Evolutionary conservation across 139 green algal species (phyloP), one percentile per base, ranked within the genome.

Genomic region (Chlorella sp.): DNA sequence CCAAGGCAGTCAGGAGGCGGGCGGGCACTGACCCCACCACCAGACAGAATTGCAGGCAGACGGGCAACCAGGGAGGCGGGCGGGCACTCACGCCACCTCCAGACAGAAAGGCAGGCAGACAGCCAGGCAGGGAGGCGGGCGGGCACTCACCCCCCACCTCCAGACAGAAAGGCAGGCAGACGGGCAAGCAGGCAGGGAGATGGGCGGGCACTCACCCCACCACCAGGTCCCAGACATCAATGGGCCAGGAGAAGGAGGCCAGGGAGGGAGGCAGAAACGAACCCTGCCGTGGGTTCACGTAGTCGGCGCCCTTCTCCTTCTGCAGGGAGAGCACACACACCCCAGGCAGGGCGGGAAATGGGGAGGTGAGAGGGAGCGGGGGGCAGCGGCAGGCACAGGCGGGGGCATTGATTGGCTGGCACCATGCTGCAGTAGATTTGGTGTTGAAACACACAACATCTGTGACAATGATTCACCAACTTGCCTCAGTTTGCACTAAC

Each of bases 221-320:
- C 40, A 90, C 78, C 77, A 92, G 28, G 73, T 92, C 90, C 37
- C 71, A 91, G 22, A 92, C 90, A 24, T 92, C 84, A 21, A 78
- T 66, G 40, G 90, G 90, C 90, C 90, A 92, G 21, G 57, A 86
- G 86, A 92, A 92, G 61, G 64, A 80, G 42, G 39, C 37, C 66
- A 92, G 88, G 77, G 69, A 88, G 85, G 90, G 12, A 0, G 90
- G 90, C 34, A 91, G 60, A 42, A 66, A 89, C 4, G 66, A 89
- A 19, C 90, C 86, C 64, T 89, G 77, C 66, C 37, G 53, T 9
- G 84, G 75, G 61, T 92, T 90, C 16, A 60, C 36, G 4, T 66
- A 86, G 14, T 32, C 34, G 36, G 77, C 30, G 0, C 86, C 86
- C 9, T 22, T 36, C 86, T 85, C 32, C 86, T 90, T 90, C 86